Percentiles rank a stretch among this genome's conserved stretches.
Conservation (phyloP, 441 rosid species). For the Populus hybrid region DNA sequence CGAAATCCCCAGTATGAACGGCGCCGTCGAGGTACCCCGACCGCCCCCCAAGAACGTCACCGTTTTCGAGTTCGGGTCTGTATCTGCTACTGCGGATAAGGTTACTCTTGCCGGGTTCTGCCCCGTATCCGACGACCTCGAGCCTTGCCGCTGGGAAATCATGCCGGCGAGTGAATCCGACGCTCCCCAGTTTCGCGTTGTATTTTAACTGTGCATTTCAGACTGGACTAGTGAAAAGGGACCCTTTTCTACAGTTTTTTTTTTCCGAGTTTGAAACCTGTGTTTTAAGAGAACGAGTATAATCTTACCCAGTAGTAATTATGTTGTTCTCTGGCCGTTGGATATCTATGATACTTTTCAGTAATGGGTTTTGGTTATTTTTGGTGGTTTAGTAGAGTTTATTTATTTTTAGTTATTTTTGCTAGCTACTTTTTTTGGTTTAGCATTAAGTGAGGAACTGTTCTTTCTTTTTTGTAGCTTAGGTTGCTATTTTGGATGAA, state of each 20-base stretch:
- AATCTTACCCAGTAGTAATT: background rate
- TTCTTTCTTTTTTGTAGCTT: background rate
- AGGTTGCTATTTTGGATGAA: background rate
- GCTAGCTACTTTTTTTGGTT: background rate
- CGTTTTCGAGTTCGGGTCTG: conserved; percentile 88
- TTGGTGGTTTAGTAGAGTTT: too few relatives aligned
- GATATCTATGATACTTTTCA: background rate
- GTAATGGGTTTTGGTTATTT: background rate
- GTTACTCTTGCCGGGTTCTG: conserved; percentile 90
- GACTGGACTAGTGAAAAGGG: background rate
- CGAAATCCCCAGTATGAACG: conserved; percentile 64
- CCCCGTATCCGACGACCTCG: conserved; percentile 89
- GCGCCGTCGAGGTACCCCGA: conserved; percentile 82
- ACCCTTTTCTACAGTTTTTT: background rate
- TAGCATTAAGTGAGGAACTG: background rate
- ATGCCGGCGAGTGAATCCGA: conserved; percentile 66
- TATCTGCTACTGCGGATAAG: conserved; percentile 69
- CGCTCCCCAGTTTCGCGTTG: conserved; percentile 93
- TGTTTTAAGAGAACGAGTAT: background rate
- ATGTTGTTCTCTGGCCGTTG: background rate
- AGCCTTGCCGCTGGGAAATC: conserved; percentile 95
- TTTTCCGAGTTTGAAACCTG: background rate
- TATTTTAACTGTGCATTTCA: conserved; percentile 42
- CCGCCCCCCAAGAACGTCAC: conserved; percentile 54
- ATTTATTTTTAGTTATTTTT: too few relatives aligned